Percentiles rank a stretch among this genome's conserved stretches.
Evolutionary conservation across 805 yeast species (phyloP).

Genomic region (Spathaspora arborariae): DNA sequence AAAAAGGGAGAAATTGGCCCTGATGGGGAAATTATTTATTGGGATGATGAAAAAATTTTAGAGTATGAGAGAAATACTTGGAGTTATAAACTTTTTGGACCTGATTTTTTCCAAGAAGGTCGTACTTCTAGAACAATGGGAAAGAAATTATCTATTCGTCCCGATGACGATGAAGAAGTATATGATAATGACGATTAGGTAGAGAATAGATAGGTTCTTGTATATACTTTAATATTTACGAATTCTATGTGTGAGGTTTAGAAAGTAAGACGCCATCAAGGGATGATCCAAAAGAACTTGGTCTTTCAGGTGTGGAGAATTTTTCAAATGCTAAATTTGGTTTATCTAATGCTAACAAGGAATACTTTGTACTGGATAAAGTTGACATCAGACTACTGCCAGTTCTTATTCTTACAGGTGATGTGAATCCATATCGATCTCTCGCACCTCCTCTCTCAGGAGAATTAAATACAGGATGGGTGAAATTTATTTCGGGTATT

Average conservation of each 20-base stretch:
- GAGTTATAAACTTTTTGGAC: constrained; percentile 37
- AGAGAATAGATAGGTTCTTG: neutral
- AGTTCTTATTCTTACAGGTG: neutral
- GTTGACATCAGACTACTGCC: neutral
- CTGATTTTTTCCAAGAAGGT: constrained; percentile 41
- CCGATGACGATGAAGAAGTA: neutral
- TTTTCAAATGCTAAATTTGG: neutral
- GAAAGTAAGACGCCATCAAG: too few species aligned
- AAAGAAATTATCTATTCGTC: neutral
- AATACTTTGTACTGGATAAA: neutral
- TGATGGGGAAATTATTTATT: constrained; percentile 31
- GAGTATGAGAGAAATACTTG: constrained; percentile 27
- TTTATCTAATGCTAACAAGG: neutral
- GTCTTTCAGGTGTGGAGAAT: neutral
- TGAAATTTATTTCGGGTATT: constrained; percentile 11
- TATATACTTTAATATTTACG: neutral
- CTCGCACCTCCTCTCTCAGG: constrained; percentile 10
- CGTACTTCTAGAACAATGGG: constrained; percentile 40
- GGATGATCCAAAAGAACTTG: neutral
- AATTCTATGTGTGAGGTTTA: too few species aligned
- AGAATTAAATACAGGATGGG: constrained; percentile 30
- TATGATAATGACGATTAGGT: neutral
- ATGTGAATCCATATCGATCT: neutral
- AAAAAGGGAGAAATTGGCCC: constrained; percentile 38
- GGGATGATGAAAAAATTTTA: constrained; percentile 20